Evolutionary conservation across 768 basidiomycete species (phyloP).

Genomic region (Mrakia frigida): DNA sequence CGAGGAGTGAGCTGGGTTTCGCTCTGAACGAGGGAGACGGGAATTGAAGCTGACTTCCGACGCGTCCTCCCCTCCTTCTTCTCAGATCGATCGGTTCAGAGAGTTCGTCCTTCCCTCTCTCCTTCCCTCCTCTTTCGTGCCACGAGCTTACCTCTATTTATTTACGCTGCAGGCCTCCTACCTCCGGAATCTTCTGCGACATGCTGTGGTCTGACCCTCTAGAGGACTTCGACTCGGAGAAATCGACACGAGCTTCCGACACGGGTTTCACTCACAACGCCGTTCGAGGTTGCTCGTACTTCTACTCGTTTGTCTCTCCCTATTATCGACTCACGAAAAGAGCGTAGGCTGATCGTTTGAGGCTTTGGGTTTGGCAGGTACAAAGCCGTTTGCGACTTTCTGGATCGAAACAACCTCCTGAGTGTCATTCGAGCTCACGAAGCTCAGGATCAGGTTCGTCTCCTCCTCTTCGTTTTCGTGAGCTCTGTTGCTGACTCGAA

Average conservation of each 20-base stretch:
- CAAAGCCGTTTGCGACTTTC: constrained; percentile 92
- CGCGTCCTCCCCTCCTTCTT: constrained; percentile 13
- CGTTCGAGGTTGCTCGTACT: constrained; percentile 94
- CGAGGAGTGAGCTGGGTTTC: constrained; percentile 59
- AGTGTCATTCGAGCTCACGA: constrained; percentile 98
- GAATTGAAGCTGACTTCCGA: not conserved
- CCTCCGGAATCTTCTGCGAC: constrained; percentile 96
- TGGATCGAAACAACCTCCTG: constrained; percentile 92
- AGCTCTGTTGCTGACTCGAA: not conserved
- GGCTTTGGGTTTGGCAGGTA: constrained; percentile 57
- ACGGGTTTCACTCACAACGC: constrained; percentile 85
- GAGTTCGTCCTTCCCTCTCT: constrained; percentile 47
- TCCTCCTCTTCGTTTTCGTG: not conserved
- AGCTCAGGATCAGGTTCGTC: constrained; percentile 65
- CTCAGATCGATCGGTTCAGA: constrained; percentile 89
- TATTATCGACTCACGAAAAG: not conserved
- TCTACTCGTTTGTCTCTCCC: constrained; percentile 68
- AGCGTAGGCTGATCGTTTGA: not conserved
- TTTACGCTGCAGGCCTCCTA: constrained; percentile 58
- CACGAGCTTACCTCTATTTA: not conserved
- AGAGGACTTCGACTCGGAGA: constrained; percentile 95
- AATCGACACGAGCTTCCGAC: constrained; percentile 57
- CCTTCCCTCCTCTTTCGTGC: not conserved
- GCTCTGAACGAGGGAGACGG: not conserved
- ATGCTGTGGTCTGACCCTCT: constrained; percentile 97